Evolutionary conservation across 208 protist species (phyloP), one percentile per base, ranked within the genome.

Genomic region (Porcisia hertigi): DNA sequence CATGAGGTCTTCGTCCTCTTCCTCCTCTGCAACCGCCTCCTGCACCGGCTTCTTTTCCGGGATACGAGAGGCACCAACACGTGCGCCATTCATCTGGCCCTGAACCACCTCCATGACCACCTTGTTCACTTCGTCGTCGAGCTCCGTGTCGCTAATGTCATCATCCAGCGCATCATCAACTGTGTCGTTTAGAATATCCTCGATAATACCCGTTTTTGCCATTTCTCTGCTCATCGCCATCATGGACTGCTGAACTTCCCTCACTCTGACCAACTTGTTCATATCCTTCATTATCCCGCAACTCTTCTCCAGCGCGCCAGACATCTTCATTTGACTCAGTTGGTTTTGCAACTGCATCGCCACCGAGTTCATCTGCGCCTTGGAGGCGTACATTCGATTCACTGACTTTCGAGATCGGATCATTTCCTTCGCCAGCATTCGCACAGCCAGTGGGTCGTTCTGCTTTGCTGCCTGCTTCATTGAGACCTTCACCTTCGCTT

Each of bases 351-450:
- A 77, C 73, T 97, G 92, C 90, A 98, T 94, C 5, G 86, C 43
- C 11, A 97, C 92, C 0, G 93, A 97, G 83, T 94, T 97, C 85
- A 98, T 96, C 78, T 98, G 93, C 16, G 95, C 85, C 74, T 97
- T 96, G 39, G 92, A 90, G n/a, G 85, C 90, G 81, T 94, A 92
- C 81, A 98, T 79, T 45, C 95, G 89, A 54, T 82, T 86, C 41
- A 94, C 85, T 18, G 92, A 88, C 62, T 92, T 87, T 69, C 92
- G 86, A n/a, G 93, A 89, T 53, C 82, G 86, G 25, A 97, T 82
- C 52, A 96, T 80, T 73, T 97, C 92, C 80, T 93, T 96, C 25
- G 93, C 88, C 12, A 97, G 82, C 82, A 98, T 97, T 69, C 91
- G 89, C 39, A 94, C 83, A 3, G 84, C 83, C 9, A 91, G 83